Base-by-base conservation (phyloP, 192 early-diverging fungal genomes). In the Entrophospora sp. region DNA sequence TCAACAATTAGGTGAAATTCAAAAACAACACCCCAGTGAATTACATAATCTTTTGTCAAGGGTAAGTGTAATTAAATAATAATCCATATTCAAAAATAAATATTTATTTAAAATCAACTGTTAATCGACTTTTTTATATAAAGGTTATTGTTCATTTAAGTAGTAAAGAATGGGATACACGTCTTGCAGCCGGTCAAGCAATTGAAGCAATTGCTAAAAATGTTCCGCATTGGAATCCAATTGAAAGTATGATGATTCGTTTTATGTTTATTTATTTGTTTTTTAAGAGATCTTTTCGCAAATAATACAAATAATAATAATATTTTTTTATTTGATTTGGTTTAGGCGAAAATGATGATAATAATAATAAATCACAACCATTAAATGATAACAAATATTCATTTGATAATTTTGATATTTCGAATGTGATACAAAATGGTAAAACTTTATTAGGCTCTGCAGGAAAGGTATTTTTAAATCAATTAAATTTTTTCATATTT, bases 141-240 rank as follows among this genome's bases (percentile, higher is more conserved):
- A 66, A 91, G 89, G 89, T 93, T 9, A 68, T 94, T 2, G 86
- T 89, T 30, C 89, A 94, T 66, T 73, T 99, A 1, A 81, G 93
- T 31, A 93, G 87, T 71, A 87, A 87, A 70, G 83, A 82, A 66
- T 99, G 97, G 97, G 94, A 93, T 48, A 95, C 95, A 14, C 92
- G 97, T 3, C 83, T 89, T 34, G 97, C 97, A n/a, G 94, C 94
- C 0, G 91, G 89, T 2, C 81, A 87, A 40, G 94, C 97, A 6
- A 72, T 99, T 6, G 91, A 94, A 57, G 88, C 90, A 5, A 96
- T 99, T 67, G 91, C 92, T 44, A 74, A 81, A 37, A 90, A 95
- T 73, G 93, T 99, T 3, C 81, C 87, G 28, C 84, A 85, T 32
- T 99, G 94, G 93, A 79, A 88, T 63, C 87, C 91, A 6, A 64